Conservation (phyloP, 768 basidiomycete species). For the Cystofilobasidium capitatum region DNA sequence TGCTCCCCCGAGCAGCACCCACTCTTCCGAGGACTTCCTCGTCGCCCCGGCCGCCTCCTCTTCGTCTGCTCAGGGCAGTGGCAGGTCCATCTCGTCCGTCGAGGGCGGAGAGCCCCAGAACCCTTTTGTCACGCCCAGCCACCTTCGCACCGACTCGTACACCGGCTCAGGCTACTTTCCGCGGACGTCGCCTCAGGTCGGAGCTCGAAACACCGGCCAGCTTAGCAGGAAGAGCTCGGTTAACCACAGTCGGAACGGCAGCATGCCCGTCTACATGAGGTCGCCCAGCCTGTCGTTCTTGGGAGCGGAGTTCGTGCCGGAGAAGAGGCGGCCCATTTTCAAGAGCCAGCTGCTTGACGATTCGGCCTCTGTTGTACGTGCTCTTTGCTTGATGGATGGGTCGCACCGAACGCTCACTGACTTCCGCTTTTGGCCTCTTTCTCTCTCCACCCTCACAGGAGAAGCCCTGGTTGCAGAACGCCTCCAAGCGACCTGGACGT, state of each 20-base stretch:
- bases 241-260: neutral
- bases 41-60: neutral
- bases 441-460: neutral
- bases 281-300: conserved; percentile 1
- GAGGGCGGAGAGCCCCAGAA: neutral
- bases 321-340: conserved; percentile 4
- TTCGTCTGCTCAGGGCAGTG: no score
- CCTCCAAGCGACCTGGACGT: neutral
- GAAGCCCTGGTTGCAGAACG: conserved; percentile 9
- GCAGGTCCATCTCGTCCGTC: neutral
- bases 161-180: neutral
- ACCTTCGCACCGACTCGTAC: neutral
- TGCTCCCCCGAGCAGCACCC: neutral
- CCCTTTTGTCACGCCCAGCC: neutral
- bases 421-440: no score
- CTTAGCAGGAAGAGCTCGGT: neutral
- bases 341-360: conserved; percentile 2
- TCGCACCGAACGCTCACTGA: neutral
- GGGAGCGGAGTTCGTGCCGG: neutral
- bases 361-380: neutral
- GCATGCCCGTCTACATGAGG: neutral
- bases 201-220: neutral
- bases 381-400: neutral
- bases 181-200: neutral
- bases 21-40: neutral